Evolutionary conservation across 192 early-diverging fungal genomes (phyloP), one percentile per base, ranked within the genome.

Genomic region (Thamnidium elegans): DNA sequence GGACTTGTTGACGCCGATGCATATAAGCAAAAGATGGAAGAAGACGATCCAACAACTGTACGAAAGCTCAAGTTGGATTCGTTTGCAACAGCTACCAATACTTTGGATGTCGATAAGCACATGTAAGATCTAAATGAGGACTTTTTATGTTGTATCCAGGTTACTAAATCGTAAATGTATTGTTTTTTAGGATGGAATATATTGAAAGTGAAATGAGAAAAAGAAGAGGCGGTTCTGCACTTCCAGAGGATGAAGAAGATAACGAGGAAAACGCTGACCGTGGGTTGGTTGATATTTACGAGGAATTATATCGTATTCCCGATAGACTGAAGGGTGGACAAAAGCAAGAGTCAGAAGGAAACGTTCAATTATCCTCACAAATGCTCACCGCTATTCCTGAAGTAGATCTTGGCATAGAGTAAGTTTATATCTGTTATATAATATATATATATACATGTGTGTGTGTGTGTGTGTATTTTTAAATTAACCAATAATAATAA

Each of bases 371-470:
- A 31, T 93, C 92, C 3, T 82, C 92, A 15, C 83, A 87, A 10
- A 94, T 97, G 92, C 68, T 97, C 34, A 92, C 92, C 6, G 91
- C 91, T 4, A 94, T 97, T 62, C 94, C 93, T 7, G 93, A 95
- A 69, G 89, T 94, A 8, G 92, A 95, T 67, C 76, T 97, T 8
- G 94, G 93, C 20, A 88, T 89, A 44, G 86, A 84, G 82, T 88
- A 82, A 20, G 84, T 79, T 21, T 32, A 9, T 39, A 9, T 26
- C 1, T 17, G 26, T 26, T 26, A 26, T n/a, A n/a, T n/a, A n/a
- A n/a, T n/a, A n/a, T n/a, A n/a, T n/a, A n/a, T n/a, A n/a, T n/a
- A n/a, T n/a, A 15, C 0, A 21, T 50, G 3, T 44, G 26, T 3
- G 26, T 26, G 15, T 42, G 17, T 23, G n/a, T 19, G 13, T 26